These are phyloP conservation scores for Pouteria glomerata DNA, from an alignment of 148 eudicot species.

Conservation along the genomic window DNA sequence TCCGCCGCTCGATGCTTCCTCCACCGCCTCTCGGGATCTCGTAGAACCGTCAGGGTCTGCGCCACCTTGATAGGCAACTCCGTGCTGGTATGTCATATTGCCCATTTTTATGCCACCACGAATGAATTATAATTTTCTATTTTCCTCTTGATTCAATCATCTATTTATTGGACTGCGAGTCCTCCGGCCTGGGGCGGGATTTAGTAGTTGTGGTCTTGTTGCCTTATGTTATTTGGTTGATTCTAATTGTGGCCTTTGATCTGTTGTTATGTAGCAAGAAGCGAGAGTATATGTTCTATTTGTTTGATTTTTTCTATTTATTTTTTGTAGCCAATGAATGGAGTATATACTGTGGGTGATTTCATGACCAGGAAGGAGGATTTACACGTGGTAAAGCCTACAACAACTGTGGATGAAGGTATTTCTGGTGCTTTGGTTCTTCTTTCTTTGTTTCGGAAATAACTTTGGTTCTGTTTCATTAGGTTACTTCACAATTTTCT, in stretches of 20 bases:
- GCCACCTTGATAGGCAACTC: constrained; percentile 23
- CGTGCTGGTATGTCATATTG: constrained; percentile 18
- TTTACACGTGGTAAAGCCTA: constrained; percentile 67
- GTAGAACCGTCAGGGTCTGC: constrained; percentile 14
- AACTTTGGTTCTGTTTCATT: no score
- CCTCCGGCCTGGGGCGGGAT: neutral
- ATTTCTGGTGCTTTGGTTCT: constrained; percentile 7
- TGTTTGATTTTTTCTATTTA: neutral
- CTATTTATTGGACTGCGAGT: neutral
- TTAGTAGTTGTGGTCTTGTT: neutral
- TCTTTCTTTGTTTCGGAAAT: no score
- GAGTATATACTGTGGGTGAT: constrained; percentile 73
- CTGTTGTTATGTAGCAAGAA: no score
- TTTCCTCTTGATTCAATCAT: neutral
- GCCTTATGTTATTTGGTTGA: neutral
- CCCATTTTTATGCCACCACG: no score
- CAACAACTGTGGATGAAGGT: constrained; percentile 90
- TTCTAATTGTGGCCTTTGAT: neutral
- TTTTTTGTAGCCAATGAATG: constrained; percentile 53
- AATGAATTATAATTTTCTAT: no score
- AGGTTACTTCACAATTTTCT: neutral
- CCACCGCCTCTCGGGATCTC: constrained; percentile 7
- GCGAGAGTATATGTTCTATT: neutral
- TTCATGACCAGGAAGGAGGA: constrained; percentile 77
- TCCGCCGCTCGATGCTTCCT: constrained; percentile 4